These are phyloP conservation scores for Angomonas deanei DNA, from an alignment of 208 protist genomes.

Conservation along the genomic window DNA sequence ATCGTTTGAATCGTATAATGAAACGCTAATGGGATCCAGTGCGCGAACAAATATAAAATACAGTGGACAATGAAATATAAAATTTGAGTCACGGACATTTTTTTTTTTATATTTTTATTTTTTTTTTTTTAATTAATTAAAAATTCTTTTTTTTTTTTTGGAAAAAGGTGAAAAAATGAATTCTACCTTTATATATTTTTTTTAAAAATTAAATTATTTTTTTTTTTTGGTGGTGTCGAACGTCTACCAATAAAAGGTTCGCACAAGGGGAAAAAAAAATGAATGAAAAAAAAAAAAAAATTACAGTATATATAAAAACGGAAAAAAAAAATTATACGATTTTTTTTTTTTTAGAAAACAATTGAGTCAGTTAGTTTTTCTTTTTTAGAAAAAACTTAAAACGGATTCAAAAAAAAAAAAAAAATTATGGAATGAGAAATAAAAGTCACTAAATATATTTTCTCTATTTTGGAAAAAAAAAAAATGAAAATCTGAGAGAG, in stretches of 20 bases:
- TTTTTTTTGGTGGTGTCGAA: too few relatives aligned
- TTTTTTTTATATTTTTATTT: constrained; percentile 1
- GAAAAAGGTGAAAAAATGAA: constrained; percentile 7
- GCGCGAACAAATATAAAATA: constrained; percentile 29
- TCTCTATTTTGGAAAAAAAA: background rate
- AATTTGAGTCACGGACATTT: constrained; percentile 6
- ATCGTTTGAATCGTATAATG: constrained; percentile 15
- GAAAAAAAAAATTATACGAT: background rate
- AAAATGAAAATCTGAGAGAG: constrained; percentile 9
- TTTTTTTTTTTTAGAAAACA: background rate
- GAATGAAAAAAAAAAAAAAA: constrained; percentile 13
- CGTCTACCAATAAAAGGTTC: too few relatives aligned
- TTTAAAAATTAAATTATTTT: constrained; percentile 1
- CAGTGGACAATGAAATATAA: constrained; percentile 35
- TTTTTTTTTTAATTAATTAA: constrained; percentile 4
- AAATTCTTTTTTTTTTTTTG: background rate
- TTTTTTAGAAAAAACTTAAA: background rate
- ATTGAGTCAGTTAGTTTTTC: background rate
- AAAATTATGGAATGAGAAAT: background rate
- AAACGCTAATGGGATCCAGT: constrained; percentile 19
- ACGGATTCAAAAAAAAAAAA: constrained; percentile 7
- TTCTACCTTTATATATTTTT: constrained; percentile 1
- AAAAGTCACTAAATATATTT: background rate
- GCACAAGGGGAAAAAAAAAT: too few relatives aligned
- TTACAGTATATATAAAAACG: background rate